A percentile compares a stretch with the other conserved stretches of the same genome.
Evolutionary conservation across 1,139 yeast genomes (phyloP).

Genomic region (Trichomonascaceae sp.): DNA sequence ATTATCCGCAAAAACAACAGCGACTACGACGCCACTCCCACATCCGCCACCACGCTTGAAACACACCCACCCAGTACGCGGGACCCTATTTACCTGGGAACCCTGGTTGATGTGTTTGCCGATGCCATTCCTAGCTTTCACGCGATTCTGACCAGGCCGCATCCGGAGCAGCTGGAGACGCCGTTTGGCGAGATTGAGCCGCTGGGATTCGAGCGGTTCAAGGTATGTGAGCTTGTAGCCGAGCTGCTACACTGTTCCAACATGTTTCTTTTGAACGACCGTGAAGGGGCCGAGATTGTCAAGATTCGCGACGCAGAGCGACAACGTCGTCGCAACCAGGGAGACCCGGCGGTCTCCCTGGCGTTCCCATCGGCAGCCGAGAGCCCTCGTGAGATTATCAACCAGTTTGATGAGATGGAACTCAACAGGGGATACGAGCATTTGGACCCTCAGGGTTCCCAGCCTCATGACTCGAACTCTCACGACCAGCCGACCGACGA

Average conservation of each 20-base stretch:
- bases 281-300: constrained; percentile 69
- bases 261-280: constrained; percentile 86
- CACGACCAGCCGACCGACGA: background rate
- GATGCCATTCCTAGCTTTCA: constrained; percentile 61
- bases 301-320: constrained; percentile 63
- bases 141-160: constrained; percentile 33
- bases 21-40: constrained; percentile 86
- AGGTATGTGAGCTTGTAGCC: constrained; percentile 88
- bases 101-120: constrained; percentile 69
- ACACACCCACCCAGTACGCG: constrained; percentile 91
- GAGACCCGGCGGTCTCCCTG: too few relatives aligned
- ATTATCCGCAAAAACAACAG: constrained; percentile 91
- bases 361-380: too few relatives aligned
- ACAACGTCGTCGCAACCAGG: constrained; percentile 2
- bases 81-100: constrained; percentile 90
- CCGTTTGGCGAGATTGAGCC: constrained; percentile 74
- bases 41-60: constrained; percentile 72
- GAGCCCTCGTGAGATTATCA: too few relatives aligned
- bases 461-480: background rate
- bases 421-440: too few relatives aligned
- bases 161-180: constrained; percentile 38
- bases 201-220: constrained; percentile 87
- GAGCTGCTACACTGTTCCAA: constrained; percentile 92
- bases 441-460: background rate
- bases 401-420: too few relatives aligned